Percentiles rank a stretch among this genome's conserved stretches.
phyloP scores from a whole-genome alignment of 2,329 filamentous ascomycete genomes.

The Verruconis gallopava region DNA sequence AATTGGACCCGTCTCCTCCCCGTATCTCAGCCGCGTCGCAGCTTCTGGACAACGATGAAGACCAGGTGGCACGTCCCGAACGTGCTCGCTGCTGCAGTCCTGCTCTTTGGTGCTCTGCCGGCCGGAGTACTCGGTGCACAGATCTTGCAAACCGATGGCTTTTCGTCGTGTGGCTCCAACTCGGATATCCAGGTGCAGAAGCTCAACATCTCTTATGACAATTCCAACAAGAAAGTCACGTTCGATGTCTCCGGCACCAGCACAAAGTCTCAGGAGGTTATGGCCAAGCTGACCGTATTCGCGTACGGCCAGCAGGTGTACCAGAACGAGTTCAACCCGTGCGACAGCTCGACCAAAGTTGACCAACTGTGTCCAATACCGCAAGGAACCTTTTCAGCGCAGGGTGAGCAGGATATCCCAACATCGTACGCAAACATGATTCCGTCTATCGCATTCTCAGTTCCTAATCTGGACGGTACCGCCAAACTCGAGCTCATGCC shows the following conservation, averaged over 20 bases:
- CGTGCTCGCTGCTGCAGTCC: slow-evolving; percentile 10
- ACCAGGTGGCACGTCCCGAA: neutral
- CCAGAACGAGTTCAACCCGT: slow-evolving; percentile 71
- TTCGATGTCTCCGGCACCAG: slow-evolving; percentile 80
- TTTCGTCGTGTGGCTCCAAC: slow-evolving; percentile 55
- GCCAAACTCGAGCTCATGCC: slow-evolving; percentile 65
- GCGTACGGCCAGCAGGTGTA: slow-evolving; percentile 81
- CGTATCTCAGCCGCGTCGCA: too few species aligned
- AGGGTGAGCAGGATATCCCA: slow-evolving; percentile 60
- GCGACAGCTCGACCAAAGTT: slow-evolving; percentile 52
- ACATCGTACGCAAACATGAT: slow-evolving; percentile 59
- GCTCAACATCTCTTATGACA: slow-evolving; percentile 69
- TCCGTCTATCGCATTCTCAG: slow-evolving; percentile 74
- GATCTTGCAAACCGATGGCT: slow-evolving; percentile 68
- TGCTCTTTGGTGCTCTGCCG: slow-evolving; percentile 23
- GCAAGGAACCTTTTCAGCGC: slow-evolving; percentile 57
- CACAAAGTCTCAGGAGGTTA: slow-evolving; percentile 62
- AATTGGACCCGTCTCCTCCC: too few species aligned
- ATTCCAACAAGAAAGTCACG: slow-evolving; percentile 53
- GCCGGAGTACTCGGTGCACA: slow-evolving; percentile 31
- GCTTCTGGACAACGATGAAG: neutral
- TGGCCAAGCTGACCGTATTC: slow-evolving; percentile 58
- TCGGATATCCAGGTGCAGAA: slow-evolving; percentile 55
- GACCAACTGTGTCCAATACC: slow-evolving; percentile 76
- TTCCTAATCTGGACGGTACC: slow-evolving; percentile 80